Evolutionary conservation across 306 rosid species (phyloP), one percentile per base, ranked within the genome.

Genomic region (Glycine latifolia): DNA sequence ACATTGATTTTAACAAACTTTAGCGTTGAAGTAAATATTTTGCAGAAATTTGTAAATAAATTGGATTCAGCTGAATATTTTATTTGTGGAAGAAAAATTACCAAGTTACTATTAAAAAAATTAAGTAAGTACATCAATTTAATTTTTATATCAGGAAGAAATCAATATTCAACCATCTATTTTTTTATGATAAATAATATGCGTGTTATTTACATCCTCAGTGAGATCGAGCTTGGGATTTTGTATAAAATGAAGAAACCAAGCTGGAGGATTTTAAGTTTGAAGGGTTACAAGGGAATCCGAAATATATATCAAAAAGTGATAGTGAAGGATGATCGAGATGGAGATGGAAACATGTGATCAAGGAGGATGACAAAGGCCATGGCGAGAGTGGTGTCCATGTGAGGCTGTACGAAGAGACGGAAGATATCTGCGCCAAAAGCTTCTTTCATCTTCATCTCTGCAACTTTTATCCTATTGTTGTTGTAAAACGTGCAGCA

Each of bases 351-450:
- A 77, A 82, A 90, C 94, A 92, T 91, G 75, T 81, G 94, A 41
- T 93, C 89, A 0, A 93, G 94, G 13, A 93, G 79, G 63, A 93
- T 81, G 78, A 93, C 85, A 11, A 91, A 76, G n/a, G 92, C 81
- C 97, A 93, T 93, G 67, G 91, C 92, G 7, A 85, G 77, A 47
- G 95, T 48, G 15, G 92, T 46, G 80, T 91, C 92, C 44, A 89
- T 73, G 1, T 79, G 77, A 3, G 97, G 92, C 60, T 88, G 85
- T 2, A 91, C 89, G 15, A 89, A 39, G 8, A 93, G 90, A 31
- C 91, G 88, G 84, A 93, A 93, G 46, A 93, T 90, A 53, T 93
- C 97, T 7, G 79, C 82, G 16, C 97, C 97, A 17, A 93, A 84
- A 15, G 83, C 80, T 76, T 93, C 96, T 83, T 93, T 91, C 70